Conservation (phyloP, 192 early-diverging fungal species). For the Glomus cerebriforme region DNA sequence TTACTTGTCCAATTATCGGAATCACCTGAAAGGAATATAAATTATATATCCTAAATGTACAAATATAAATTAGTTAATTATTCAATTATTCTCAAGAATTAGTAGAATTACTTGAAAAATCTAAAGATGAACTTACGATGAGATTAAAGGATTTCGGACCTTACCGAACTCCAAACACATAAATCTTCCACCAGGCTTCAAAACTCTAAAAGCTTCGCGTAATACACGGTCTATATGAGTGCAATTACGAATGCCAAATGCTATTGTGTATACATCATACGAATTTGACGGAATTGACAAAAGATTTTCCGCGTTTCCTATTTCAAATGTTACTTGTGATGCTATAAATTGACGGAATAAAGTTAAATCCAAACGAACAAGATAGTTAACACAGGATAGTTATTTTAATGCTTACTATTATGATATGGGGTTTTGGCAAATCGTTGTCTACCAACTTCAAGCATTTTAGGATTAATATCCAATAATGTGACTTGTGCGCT, state of each 20-base stretch:
- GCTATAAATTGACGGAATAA: slow-evolving; percentile 36
- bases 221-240: slow-evolving; percentile 90
- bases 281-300: slow-evolving; percentile 70
- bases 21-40: slow-evolving; percentile 94
- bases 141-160: slow-evolving; percentile 86
- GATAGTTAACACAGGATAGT: slow-evolving; percentile 1
- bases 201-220: slow-evolving; percentile 86
- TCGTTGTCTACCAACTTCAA: slow-evolving; percentile 82
- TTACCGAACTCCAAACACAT: slow-evolving; percentile 93
- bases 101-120: background rate
- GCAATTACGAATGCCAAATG: slow-evolving; percentile 98
- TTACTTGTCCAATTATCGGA: slow-evolving; percentile 80
- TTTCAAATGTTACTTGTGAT: slow-evolving; percentile 69
- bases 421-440: slow-evolving; percentile 58
- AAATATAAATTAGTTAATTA: background rate
- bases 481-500: slow-evolving; percentile 80
- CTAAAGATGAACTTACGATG: slow-evolving; percentile 55
- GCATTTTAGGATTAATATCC: slow-evolving; percentile 97
- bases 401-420: slow-evolving; percentile 39
- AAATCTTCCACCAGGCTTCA: slow-evolving; percentile 95
- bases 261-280: slow-evolving; percentile 94
- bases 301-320: slow-evolving; percentile 90
- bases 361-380: background rate
- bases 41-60: slow-evolving; percentile 72
- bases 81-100: background rate